Percentiles rank a stretch among this genome's conserved stretches.
phyloP scores from a whole-genome alignment of 192 early-diverging fungal species.

The Helicostylum pulchrum region DNA sequence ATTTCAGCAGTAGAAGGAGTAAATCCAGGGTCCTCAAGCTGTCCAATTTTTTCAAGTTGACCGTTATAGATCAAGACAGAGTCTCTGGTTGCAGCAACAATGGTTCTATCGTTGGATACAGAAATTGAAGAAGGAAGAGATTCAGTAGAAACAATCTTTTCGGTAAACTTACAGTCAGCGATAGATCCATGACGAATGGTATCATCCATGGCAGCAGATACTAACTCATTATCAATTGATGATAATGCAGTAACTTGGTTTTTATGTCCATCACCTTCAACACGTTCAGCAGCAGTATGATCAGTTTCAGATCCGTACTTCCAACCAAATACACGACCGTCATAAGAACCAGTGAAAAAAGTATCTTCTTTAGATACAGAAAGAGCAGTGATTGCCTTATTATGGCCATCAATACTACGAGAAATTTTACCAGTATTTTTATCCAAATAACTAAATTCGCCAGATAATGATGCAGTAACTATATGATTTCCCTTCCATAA shows the following conservation, averaged over 20 bases:
- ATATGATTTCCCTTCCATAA: constrained; percentile 80
- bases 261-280: constrained; percentile 65
- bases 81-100: constrained; percentile 53
- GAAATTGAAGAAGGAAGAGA: constrained; percentile 56
- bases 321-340: constrained; percentile 88
- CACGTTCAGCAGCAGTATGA: constrained; percentile 35
- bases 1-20: constrained; percentile 56
- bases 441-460: constrained; percentile 86
- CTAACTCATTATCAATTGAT: constrained; percentile 40
- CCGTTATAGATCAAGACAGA: constrained; percentile 50
- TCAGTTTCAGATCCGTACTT: constrained; percentile 40
- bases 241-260: constrained; percentile 72
- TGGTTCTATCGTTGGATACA: constrained; percentile 40
- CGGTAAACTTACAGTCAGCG: constrained; percentile 36
- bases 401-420: constrained; percentile 67
- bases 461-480: constrained; percentile 78
- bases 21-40: constrained; percentile 38
- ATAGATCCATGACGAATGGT: constrained; percentile 42
- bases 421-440: constrained; percentile 46
- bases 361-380: constrained; percentile 47
- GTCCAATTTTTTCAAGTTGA: constrained; percentile 39
- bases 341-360: constrained; percentile 87
- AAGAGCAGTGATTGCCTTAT: constrained; percentile 80
- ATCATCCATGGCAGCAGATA: constrained; percentile 79
- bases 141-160: constrained; percentile 33